A percentile compares a stretch with the other conserved stretches of the same genome.
Evolutionary conservation across 352 stramenopile genomes (phyloP).

Genomic region (Nothophytophthora sp.): DNA sequence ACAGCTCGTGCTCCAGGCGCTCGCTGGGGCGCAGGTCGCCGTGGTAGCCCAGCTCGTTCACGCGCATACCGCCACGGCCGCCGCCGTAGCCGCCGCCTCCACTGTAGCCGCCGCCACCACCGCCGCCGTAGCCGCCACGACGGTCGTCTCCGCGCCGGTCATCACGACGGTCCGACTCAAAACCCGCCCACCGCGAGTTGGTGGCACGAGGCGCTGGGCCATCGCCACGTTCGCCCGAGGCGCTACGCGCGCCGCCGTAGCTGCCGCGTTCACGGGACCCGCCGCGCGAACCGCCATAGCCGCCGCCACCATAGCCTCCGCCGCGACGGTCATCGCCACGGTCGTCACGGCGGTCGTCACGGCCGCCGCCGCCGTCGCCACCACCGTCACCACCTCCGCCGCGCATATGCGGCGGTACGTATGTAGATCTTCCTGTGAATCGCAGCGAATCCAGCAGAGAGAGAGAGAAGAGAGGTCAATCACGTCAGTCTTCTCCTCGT

Average conservation of each 20-base stretch:
- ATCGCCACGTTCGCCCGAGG: constrained; percentile 35
- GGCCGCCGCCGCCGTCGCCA: constrained; percentile 25
- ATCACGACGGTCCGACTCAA: constrained; percentile 48
- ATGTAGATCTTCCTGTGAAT: constrained; percentile 65
- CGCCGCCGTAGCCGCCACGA: constrained; percentile 19
- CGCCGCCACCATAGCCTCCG: constrained; percentile 20
- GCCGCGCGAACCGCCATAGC: constrained; percentile 29
- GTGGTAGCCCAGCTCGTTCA: constrained; percentile 98
- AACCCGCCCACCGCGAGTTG: constrained; percentile 59
- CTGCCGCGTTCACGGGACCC: constrained; percentile 34
- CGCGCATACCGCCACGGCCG: constrained; percentile 53
- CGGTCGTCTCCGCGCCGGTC: constrained; percentile 33
- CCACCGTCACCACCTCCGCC: constrained; percentile 31
- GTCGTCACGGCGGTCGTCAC: constrained; percentile 26
- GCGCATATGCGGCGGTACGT: constrained; percentile 77
- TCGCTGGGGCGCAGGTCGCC: constrained; percentile 92
- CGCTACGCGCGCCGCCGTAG: constrained; percentile 25
- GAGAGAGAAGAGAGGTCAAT: constrained; percentile 3
- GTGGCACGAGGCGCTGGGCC: constrained; percentile 24
- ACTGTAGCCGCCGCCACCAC: constrained; percentile 12
- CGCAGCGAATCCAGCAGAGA: neutral
- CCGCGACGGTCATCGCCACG: constrained; percentile 22
- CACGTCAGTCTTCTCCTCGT: constrained; percentile 22
- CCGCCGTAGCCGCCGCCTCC: constrained; percentile 39
- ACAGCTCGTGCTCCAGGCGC: constrained; percentile 93